Base-by-base conservation (phyloP, 2,329 filamentous ascomycete genomes). In the Escovopsis weberi region DNA sequence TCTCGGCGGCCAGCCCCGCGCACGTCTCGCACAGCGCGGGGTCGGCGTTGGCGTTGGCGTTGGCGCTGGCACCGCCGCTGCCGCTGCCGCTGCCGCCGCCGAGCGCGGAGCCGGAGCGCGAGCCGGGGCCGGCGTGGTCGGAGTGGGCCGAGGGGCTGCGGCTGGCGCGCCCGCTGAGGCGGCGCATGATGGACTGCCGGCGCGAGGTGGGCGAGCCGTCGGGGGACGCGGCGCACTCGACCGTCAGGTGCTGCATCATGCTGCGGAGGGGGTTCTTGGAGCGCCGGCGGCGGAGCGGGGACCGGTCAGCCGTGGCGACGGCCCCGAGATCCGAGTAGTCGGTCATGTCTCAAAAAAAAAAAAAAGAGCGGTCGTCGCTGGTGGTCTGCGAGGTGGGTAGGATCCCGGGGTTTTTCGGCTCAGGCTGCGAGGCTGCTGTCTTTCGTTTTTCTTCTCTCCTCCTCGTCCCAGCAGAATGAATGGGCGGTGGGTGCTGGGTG, bases 161-260 rank as follows among this genome's bases (percentile, higher is more conserved):
- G 42, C 59, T 61, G 47, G 53, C 58, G 37, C 58, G 57, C 51
- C 59, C 58, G 42, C 59, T 61, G 33, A 61, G 48, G 9, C 59
- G 54, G 28, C 59, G 58, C n/a, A 61, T 61, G 40, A 61, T 50
- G 8, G 58, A 60, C 10, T 48, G 47, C 37, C 55, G 53, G n/a
- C 55, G 50, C 2, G 55, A 50, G 15, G 52, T 49, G 8, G 28
- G 11, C 26, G 51, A 50, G 7, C 53, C 51, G 18, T 59, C 52
- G 32, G 54, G 49, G 6, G 55, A 51, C 7, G 53, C 47, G 2
- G 45, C 33, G 4, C 43, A 43, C 28, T 61, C 59, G 40, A 61
- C 59, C 30, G 59, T 59, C 39, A 61, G 57, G 44, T 61, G 59
- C 46, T 60, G 58, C 53, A 61, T 61, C 56, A 61, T 61, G 44